Conservation (phyloP, 1,284 basidiomycete genomes). For the Microbotryum silenes-acaulis region DNA sequence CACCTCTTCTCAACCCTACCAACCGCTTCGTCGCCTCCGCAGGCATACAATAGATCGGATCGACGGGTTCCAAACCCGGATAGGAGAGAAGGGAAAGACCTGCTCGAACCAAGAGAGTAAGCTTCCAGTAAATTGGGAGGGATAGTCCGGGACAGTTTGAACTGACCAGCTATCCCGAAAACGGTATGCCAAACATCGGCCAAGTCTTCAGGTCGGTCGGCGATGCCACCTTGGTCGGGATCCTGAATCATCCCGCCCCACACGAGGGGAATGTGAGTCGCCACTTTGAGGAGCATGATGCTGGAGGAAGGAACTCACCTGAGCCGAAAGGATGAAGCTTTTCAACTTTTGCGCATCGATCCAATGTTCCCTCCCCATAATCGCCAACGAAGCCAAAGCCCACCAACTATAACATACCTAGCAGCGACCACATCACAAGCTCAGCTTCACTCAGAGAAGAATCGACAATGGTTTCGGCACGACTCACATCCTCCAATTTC, state of each 20-base stretch:
- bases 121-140: too few relatives aligned
- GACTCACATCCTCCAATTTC: slow-evolving; percentile 87
- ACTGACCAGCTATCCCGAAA: slow-evolving; percentile 80
- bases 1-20: slow-evolving; percentile 2
- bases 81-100: slow-evolving; percentile 87
- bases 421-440: too few relatives aligned
- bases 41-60: slow-evolving; percentile 97
- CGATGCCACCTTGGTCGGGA: slow-evolving; percentile 81
- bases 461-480: background rate
- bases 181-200: slow-evolving; percentile 92
- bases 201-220: slow-evolving; percentile 87
- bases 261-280: background rate
- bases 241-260: slow-evolving; percentile 53
- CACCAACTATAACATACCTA: slow-evolving; percentile 98
- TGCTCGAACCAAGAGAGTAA: slow-evolving; percentile 36
- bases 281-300: background rate
- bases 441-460: background rate
- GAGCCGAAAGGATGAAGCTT: slow-evolving; percentile 77
- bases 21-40: slow-evolving; percentile 58
- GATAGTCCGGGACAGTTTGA: slow-evolving; percentile 7
- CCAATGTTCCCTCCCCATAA: slow-evolving; percentile 77
- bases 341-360: slow-evolving; percentile 77
- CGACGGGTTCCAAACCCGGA: slow-evolving; percentile 68
- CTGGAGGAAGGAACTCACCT: slow-evolving; percentile 50
- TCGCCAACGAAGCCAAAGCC: slow-evolving; percentile 83